Evolutionary conservation across 306 rosid genomes (phyloP), one percentile per base, ranked within the genome.

Genomic region (Vigna unguiculata): DNA sequence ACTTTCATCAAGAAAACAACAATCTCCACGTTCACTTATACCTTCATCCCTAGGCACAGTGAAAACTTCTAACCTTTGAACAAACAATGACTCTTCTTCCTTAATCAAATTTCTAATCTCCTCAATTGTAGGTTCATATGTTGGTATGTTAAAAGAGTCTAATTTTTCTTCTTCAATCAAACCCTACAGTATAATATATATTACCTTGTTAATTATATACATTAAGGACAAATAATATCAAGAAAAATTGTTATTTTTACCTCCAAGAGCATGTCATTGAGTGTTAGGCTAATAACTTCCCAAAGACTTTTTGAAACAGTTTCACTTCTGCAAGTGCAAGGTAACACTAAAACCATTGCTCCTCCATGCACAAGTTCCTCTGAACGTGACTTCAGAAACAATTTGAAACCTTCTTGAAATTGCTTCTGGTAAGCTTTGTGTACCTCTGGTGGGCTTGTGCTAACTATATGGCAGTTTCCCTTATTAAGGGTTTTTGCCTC

Each of bases 341-440:
- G 4, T 4, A 78, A 9, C 2, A 89, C 84, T 6, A 87, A 81
- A 12, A 85, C 81, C 88, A 87, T 79, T 4, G 64, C 13, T 2
- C 93, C 91, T 2, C 83, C 84, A 1, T 16, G 32, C 6, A 87
- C 83, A 17, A 89, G 49, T 67, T 87, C 93, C 34, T 81, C 59
- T 0, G 81, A 80, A 19, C 93, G 87, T 71, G 22, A 79, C 6
- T 58, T 69, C 11, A 89, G 51, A 38, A 89, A 86, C 4, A 40
- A 1, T 8, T 77, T 59, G 5, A 89, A 87, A 30, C 82, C 88
- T 12, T 78, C 15, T 61, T 79, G 41, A 51, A 87, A 89, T n/a
- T 85, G 87, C 4, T 74, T 76, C 20, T 70, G 41, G 8, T 83
- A 85, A 2, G 86, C 86, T 28, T 71, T 28, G 0, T 24, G 3